phyloP scores from a whole-genome alignment of 176 grass and related monocot genomes.

The Melocanna baccifera region DNA sequence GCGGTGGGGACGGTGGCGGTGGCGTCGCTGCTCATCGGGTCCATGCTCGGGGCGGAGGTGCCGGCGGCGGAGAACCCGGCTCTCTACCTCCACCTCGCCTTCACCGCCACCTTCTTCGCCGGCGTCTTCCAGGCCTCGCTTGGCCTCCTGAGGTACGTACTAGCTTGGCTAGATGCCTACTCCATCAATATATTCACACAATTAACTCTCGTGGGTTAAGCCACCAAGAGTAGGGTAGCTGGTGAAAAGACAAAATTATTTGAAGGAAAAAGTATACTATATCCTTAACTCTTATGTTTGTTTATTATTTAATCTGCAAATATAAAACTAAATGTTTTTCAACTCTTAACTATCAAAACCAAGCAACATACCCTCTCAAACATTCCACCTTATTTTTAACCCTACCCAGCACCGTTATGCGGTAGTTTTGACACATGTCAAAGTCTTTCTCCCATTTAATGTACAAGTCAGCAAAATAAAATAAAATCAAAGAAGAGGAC shows the following conservation, averaged over 20 bases:
- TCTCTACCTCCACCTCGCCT: constrained; percentile 72
- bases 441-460: no score
- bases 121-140: constrained; percentile 76
- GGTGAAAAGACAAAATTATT: not conserved
- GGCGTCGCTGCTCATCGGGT: constrained; percentile 71
- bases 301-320: no score
- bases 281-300: no score
- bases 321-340: not conserved
- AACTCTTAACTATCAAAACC: no score
- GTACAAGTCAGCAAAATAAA: no score
- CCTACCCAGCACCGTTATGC: fast-evolving
- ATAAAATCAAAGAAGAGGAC: no score
- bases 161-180: not conserved
- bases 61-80: constrained; percentile 44
- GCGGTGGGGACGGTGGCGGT: constrained; percentile 88
- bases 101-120: constrained; percentile 93
- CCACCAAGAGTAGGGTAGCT: not conserved
- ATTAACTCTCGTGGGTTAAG: constrained; percentile 1
- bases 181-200: not conserved
- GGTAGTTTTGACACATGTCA: no score
- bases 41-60: constrained; percentile 74
- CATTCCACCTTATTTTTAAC: no score
- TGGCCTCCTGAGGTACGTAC: constrained; percentile 60
- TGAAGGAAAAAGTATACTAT: no score
- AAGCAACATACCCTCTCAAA: no score